These are phyloP conservation scores for Monosporascus sp. DNA, from an alignment of 2,329 filamentous ascomycete species.

Conservation along the genomic window DNA sequence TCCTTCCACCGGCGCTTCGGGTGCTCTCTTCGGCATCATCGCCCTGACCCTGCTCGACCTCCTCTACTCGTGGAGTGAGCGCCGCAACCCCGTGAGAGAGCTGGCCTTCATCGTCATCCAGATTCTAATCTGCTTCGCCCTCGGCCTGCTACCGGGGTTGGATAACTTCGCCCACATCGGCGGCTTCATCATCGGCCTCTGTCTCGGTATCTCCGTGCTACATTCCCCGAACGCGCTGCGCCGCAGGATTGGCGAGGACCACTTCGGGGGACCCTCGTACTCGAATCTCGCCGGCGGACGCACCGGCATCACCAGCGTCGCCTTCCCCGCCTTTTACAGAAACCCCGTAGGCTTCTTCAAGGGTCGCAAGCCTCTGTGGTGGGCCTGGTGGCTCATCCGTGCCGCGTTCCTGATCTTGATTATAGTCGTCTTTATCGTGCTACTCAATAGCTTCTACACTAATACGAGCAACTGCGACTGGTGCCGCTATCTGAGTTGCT, in stretches of 20 bases:
- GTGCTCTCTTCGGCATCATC: slow-evolving; percentile 85
- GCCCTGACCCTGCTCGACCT: slow-evolving; percentile 85
- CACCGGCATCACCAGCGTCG: slow-evolving; percentile 34
- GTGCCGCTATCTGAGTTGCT: slow-evolving; percentile 93
- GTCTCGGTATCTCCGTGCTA: slow-evolving; percentile 78
- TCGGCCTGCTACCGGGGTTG: slow-evolving; percentile 84
- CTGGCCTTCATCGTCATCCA: slow-evolving; percentile 84
- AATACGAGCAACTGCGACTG: slow-evolving; percentile 72
- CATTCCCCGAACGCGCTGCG: slow-evolving; percentile 81
- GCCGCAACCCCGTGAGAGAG: slow-evolving; percentile 71
- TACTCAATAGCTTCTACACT: slow-evolving; percentile 88
- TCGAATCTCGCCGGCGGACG: slow-evolving; percentile 53
- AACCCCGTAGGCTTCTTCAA: slow-evolving; percentile 79
- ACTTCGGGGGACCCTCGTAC: slow-evolving; percentile 53
- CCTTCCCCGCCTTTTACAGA: slow-evolving; percentile 51
- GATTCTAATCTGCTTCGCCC: slow-evolving; percentile 81
- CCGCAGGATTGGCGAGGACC: slow-evolving; percentile 63
- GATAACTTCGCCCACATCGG: slow-evolving; percentile 99
- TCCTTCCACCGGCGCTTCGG: slow-evolving; percentile 83
- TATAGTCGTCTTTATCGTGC: slow-evolving; percentile 76
- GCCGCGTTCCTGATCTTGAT: slow-evolving; percentile 73
- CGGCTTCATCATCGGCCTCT: slow-evolving; percentile 87
- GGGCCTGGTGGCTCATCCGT: slow-evolving; percentile 92
- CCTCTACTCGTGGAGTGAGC: slow-evolving; percentile 85
- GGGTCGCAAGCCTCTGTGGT: slow-evolving; percentile 89